phyloP scores from a whole-genome alignment of 176 grass and related monocot genomes.

The Lolium perenne region DNA sequence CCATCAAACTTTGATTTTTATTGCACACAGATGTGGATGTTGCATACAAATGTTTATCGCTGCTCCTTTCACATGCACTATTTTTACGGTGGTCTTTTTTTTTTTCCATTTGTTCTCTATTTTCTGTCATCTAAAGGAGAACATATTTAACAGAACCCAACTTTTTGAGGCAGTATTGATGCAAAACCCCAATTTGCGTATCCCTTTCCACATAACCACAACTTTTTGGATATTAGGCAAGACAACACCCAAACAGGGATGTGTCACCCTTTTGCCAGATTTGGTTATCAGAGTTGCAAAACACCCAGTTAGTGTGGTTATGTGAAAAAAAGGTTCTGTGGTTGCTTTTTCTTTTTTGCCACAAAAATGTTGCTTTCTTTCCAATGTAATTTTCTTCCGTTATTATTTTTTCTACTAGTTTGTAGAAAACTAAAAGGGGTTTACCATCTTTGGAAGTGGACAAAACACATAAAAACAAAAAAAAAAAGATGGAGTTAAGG shows the following conservation, averaged over 20 bases:
- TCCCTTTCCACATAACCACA: slow-evolving; percentile 4
- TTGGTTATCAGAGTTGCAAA: slow-evolving; percentile 1
- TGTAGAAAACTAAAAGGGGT: neutral
- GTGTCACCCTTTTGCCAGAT: slow-evolving; percentile 8
- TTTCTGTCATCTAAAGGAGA: slow-evolving; percentile 9
- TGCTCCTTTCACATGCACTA: slow-evolving; percentile 12
- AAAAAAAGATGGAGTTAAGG: neutral
- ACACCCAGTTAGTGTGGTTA: neutral
- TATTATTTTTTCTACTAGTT: neutral
- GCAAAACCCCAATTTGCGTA: neutral
- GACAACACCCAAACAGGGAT: slow-evolving; percentile 23
- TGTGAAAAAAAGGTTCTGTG: slow-evolving; percentile 6
- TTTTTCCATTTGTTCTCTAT: neutral
- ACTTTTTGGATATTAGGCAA: slow-evolving; percentile 9
- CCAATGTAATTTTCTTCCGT: neutral
- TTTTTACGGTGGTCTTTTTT: neutral
- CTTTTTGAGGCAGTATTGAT: slow-evolving; percentile 3
- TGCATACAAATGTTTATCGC: neutral
- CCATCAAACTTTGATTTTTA: slow-evolving; percentile 25
- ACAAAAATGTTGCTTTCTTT: neutral
- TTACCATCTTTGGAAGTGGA: neutral
- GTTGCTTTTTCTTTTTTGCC: slow-evolving; percentile 14
- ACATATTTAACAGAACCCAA: slow-evolving; percentile 10
- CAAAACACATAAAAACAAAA: neutral
- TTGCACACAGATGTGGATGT: neutral